Conservation (phyloP, 495 filamentous ascomycete genomes). For the Aspergillus wentii region DNA sequence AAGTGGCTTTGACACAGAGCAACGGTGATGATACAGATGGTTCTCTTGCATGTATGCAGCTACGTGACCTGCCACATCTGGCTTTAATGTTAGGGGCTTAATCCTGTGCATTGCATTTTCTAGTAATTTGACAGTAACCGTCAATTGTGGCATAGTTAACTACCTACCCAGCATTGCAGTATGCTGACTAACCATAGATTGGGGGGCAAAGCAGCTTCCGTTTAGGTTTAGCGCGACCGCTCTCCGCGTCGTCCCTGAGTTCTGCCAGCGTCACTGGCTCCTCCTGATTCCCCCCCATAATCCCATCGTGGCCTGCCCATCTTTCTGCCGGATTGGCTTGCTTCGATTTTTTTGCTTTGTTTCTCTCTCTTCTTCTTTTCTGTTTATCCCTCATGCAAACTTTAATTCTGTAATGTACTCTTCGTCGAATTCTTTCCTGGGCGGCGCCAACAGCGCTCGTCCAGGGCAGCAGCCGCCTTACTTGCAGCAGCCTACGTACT, state of each 20-base stretch:
- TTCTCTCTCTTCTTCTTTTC: constrained; percentile 13
- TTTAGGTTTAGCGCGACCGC: constrained; percentile 3
- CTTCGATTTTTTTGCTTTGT: constrained; percentile 17
- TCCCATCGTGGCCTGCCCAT: constrained; percentile 5
- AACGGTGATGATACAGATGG: too few relatives aligned
- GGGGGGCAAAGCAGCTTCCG: not conserved
- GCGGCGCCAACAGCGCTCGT: constrained; percentile 68
- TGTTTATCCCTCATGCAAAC: constrained; percentile 25
- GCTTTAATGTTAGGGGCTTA: too few relatives aligned
- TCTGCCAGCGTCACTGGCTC: constrained; percentile 3
- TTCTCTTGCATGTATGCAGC: too few relatives aligned
- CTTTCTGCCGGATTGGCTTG: constrained; percentile 6
- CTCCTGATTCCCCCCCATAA: constrained; percentile 1
- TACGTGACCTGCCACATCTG: too few relatives aligned
- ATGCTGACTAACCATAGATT: too few relatives aligned
- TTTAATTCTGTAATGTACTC: constrained; percentile 67
- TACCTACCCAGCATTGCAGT: too few relatives aligned
- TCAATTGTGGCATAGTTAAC: too few relatives aligned
- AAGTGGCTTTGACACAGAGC: too few relatives aligned
- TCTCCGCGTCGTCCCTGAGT: constrained; percentile 11
- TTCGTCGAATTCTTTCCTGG: constrained; percentile 77
- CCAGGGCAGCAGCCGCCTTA: constrained; percentile 58
- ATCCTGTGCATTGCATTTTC: too few relatives aligned
- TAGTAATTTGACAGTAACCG: too few relatives aligned
- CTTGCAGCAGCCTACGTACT: constrained; percentile 43